Percentiles rank a stretch among this genome's conserved stretches.
Conservation (phyloP, 306 rosid genomes). For the Lagenaria siceraria region DNA sequence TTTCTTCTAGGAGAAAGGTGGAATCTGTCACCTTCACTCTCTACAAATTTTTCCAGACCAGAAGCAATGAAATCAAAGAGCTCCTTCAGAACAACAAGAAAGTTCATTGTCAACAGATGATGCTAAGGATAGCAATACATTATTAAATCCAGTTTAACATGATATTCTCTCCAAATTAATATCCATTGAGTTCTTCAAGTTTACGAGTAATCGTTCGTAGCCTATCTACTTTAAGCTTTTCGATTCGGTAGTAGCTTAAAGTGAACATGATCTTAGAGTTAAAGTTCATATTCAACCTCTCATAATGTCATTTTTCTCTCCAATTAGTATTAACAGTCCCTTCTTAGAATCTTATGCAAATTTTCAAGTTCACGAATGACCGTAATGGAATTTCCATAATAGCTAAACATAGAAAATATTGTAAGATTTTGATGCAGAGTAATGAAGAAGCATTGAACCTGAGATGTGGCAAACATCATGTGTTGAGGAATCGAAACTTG, state of each 20-base stretch:
- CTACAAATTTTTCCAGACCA: slow-evolving; percentile 52
- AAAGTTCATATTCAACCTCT: background rate
- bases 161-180: background rate
- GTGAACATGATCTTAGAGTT: background rate
- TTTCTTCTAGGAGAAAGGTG: slow-evolving; percentile 34
- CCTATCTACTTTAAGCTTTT: background rate
- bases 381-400: too few species aligned
- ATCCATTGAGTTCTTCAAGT: background rate
- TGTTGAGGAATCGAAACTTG: slow-evolving; percentile 69
- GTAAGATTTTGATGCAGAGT: too few species aligned
- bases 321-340: background rate
- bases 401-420: too few species aligned
- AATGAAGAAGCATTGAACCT: slow-evolving; percentile 24
- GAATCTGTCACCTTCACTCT: slow-evolving; percentile 48
- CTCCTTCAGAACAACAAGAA: slow-evolving; percentile 23
- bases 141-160: background rate
- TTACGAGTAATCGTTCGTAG: background rate
- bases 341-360: background rate
- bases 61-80: slow-evolving; percentile 85
- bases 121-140: too few species aligned
- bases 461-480: slow-evolving; percentile 61
- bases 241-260: background rate
- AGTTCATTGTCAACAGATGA: background rate
- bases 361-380: too few species aligned
- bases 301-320: background rate